Base-by-base conservation (phyloP, 2,329 filamentous ascomycete species). In the Exophiala mesophila region DNA sequence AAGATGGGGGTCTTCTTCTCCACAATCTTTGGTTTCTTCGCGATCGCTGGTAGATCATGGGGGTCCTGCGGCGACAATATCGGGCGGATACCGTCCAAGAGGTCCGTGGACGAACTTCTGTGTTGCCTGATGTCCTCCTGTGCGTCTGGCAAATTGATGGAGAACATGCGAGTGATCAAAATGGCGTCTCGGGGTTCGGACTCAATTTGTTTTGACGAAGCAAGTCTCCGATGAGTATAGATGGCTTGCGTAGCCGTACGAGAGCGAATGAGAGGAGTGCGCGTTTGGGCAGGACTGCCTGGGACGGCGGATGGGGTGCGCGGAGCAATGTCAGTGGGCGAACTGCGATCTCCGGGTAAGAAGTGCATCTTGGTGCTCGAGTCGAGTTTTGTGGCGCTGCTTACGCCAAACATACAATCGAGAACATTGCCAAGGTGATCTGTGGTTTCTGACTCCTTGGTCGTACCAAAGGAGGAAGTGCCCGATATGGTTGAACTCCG, bases 301-400 rank as follows among this genome's bases (percentile, higher is more conserved):
- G 50, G 28, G 54, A 49, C 33, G 38, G 31, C 42, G 8, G 45
- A 24, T 13, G 39, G 39, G 7, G 41, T 31, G 5, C 45, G 41
- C 10, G 45, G 36, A 24, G 41, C 39, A 4, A 47, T 23, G 20
- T 47, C 42, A 17, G 18, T 46, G 8, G 40, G 20, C 13, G 31
- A 15, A 31, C 39, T 38, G 20, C 33, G 44, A 33, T 49, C 43
- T 26, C 50, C 49, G 1, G 48, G 67, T 47, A 78, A 67, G 39
- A 78, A 72, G 56, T 80, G 76, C 57, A 79, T 70, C 57, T 80
- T 80, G 32, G 76, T 79, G 17, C 73, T 77, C 6, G 74, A 72
- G n/a, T 74, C 74, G 29, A 72, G 65, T 54, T 78, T 77, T 47
- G 70, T 73, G 56, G 77, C 74, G 28, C 72, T 70, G 39, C 71